Evolutionary conservation across 768 basidiomycete genomes (phyloP).

Genomic region (Pleurotus sapidus): DNA sequence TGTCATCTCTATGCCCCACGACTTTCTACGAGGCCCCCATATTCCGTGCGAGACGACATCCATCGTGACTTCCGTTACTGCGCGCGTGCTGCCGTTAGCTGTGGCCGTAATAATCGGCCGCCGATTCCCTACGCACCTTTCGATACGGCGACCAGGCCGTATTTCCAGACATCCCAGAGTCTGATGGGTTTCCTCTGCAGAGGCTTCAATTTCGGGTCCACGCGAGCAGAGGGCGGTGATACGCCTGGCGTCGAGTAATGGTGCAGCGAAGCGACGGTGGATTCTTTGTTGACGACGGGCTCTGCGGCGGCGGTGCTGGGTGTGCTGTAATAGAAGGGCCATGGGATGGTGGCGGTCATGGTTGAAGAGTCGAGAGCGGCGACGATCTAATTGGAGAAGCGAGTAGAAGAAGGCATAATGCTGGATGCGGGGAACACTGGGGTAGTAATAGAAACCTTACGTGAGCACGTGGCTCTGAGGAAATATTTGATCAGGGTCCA

Average conservation of each 20-base stretch:
- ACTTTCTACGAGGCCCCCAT: constrained; percentile 83
- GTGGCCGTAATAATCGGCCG: background rate
- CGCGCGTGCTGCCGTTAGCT: background rate
- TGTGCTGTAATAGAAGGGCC: constrained; percentile 13
- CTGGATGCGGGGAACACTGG: constrained; percentile 2
- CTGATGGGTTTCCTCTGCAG: constrained; percentile 52
- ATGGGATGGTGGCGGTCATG: constrained; percentile 11
- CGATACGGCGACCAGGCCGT: constrained; percentile 58
- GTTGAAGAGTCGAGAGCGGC: background rate
- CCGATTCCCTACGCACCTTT: constrained; percentile 47
- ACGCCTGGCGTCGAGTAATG: constrained; percentile 70
- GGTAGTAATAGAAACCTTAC: background rate
- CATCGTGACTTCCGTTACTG: constrained; percentile 48
- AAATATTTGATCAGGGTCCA: background rate
- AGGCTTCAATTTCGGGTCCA: constrained; percentile 65
- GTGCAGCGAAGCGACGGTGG: constrained; percentile 31
- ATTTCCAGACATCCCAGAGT: constrained; percentile 72
- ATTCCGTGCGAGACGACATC: constrained; percentile 79
- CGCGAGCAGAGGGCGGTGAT: constrained; percentile 69
- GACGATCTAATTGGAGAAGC: constrained; percentile 3
- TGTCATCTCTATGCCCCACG: constrained; percentile 96
- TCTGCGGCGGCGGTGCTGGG: constrained; percentile 5
- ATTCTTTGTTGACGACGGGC: constrained; percentile 13
- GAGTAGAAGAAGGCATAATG: constrained; percentile 4
- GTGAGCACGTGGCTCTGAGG: background rate